Evolutionary conservation across 1,284 basidiomycete species (phyloP).

Genomic region (Pseudozyma pruni): DNA sequence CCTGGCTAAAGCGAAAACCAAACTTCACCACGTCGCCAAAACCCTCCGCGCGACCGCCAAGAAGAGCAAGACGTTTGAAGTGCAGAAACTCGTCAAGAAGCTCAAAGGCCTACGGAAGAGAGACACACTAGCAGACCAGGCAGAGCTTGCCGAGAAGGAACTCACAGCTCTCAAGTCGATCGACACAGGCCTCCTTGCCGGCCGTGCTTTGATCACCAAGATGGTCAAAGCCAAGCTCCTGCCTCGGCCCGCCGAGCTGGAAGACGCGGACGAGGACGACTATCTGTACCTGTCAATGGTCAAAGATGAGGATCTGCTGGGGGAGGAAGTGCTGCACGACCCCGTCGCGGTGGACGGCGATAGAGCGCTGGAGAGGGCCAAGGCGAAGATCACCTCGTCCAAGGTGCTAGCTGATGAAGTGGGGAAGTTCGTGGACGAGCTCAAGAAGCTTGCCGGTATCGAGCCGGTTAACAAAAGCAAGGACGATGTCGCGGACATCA

Average conservation of each 20-base stretch:
- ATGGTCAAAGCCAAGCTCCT: constrained; percentile 56
- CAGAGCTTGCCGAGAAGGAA: constrained; percentile 72
- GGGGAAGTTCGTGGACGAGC: constrained; percentile 71
- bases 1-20: constrained; percentile 25
- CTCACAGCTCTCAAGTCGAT: constrained; percentile 77
- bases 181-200: constrained; percentile 40
- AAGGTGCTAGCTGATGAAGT: constrained; percentile 78
- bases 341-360: constrained; percentile 7
- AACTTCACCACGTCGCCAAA: constrained; percentile 74
- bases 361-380: constrained; percentile 74
- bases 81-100: constrained; percentile 83
- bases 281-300: constrained; percentile 28
- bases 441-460: constrained; percentile 36
- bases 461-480: constrained; percentile 11
- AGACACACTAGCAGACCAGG: constrained; percentile 59
- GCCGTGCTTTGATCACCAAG: constrained; percentile 51
- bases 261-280: background rate
- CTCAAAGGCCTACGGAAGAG: constrained; percentile 75
- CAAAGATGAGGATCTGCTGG: constrained; percentile 55
- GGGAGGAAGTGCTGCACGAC: constrained; percentile 46
- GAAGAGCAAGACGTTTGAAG: constrained; percentile 83
- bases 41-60: constrained; percentile 79
- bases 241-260: constrained; percentile 19
- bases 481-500: constrained; percentile 7
- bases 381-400: constrained; percentile 79